Conservation (phyloP, 148 eudicot genomes). For the Chenopodium album region DNA sequence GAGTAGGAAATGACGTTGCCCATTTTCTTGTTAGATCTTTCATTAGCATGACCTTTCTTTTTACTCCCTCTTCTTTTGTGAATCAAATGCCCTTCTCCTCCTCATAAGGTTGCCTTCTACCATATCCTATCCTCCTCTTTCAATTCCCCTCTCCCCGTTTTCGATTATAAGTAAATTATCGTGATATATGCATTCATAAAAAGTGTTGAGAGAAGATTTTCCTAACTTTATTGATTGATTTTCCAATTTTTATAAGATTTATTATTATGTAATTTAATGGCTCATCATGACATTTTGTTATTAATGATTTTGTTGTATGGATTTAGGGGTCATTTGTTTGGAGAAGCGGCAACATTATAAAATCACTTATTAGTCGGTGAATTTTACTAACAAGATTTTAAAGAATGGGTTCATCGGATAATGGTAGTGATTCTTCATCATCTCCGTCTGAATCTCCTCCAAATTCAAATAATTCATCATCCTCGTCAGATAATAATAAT, state of each 20-base stretch:
- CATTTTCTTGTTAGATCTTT: slow-evolving; percentile 24
- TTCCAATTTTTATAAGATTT: too few relatives aligned
- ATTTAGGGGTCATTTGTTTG: slow-evolving; percentile 38
- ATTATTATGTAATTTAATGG: too few relatives aligned
- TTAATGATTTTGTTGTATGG: neutral
- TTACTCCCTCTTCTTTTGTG: slow-evolving; percentile 34
- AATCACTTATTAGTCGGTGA: neutral
- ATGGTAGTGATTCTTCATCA: neutral
- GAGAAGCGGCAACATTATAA: slow-evolving; percentile 48
- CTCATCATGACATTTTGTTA: too few relatives aligned
- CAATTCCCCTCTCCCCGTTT: neutral
- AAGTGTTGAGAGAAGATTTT: too few relatives aligned
- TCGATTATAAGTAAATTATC: neutral
- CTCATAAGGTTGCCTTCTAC: slow-evolving; percentile 17
- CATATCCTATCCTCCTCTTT: neutral
- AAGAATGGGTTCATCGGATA: slow-evolving; percentile 18
- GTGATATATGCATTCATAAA: too few relatives aligned
- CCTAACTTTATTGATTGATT: too few relatives aligned
- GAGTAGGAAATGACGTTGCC: slow-evolving; percentile 31
- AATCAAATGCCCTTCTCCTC: slow-evolving; percentile 41
- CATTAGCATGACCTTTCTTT: slow-evolving; percentile 34
- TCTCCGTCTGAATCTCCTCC: slow-evolving; percentile 16
- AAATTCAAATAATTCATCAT: slow-evolving; percentile 3
- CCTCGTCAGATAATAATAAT: slow-evolving; percentile 4
- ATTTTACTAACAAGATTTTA: neutral